Base-by-base conservation (phyloP, 2,329 filamentous ascomycete species). In the Aureobasidium sp. region DNA sequence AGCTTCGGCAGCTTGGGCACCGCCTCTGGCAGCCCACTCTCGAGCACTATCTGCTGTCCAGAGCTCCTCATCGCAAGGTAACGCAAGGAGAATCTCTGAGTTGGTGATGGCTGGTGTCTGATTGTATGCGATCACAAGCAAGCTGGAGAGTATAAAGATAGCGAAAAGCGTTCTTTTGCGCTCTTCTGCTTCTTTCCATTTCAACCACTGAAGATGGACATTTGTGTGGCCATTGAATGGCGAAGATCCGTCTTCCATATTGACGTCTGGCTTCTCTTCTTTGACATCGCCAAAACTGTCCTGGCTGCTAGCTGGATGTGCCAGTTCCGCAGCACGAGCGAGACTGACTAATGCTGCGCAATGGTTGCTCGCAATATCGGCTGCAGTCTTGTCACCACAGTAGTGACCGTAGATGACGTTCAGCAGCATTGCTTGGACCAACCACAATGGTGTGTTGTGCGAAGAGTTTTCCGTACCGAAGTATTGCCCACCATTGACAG, bases 331-430 rank as follows among this genome's bases (percentile, higher is more conserved):
- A 37, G 91, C 90, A 70, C 92, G 88, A 4, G 93, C 91, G 57
- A 99, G 83, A 72, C 91, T 96, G 59, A 97, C 91, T 45, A 99
- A 78, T 25, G 92, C 90, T 8, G 91, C 90, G 71, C 90, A 95
- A 72, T 97, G 93, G 1, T 90, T 96, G 65, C 88, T 92, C 1
- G 93, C 93, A 69, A 96, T 95, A 71, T 97, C 91, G 63, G 90
- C 91, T 27, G 91, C 89, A 59, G 86, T 87, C 76, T 95, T 93
- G 72, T 97, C 93, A 41, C 90, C 91, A 72, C 91, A 96, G 67
- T 96, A 95, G 73, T 97, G 90, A 14, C 93, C 93, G 71, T 96
- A 97, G 16, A 97, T 89, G 41, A 97, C 90, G 71, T 96, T 97
- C 55, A 99, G 81, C 9, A 97, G 79, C 93, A 97, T 97, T 0